Base-by-base conservation (phyloP, 352 stramenopile genomes). In the Pilasporangium apinafurcum region DNA sequence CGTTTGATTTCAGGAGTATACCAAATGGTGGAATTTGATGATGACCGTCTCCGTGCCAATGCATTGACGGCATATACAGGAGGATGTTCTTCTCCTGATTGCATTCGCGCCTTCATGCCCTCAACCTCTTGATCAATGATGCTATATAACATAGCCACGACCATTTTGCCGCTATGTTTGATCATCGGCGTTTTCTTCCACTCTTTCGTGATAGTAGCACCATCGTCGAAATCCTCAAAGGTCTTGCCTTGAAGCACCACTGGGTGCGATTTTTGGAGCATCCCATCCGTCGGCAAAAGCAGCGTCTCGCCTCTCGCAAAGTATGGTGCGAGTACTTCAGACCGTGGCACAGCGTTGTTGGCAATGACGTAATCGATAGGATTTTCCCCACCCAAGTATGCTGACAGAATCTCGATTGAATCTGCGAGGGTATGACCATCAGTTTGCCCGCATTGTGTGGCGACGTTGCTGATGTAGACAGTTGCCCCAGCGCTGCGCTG, bases 401-500 rank as follows among this genome's bases (percentile, higher is more conserved):
- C 53, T 30, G 61, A 63, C 44, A 93, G 51, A 24, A 81, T 62
- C 0, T 83, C 62, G 3, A 93, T 51, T 18, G 78, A 91, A 44
- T 86, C 71, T 3, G 57, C 51, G 3, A 93, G 58, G 14, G 76
- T 86, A 53, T 86, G 88, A 7, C 69, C 78, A 41, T 93, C 81
- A 0, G 81, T 91, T 37, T 93, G 81, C 0, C 81, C 81, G 48
- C 66, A 83, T 24, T 93, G 81, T 14, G 81, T 93, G 1, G 81
- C 80, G 28, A 93, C 78, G 37, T 93, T 93, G 65, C 78, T 91
- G 42, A 93, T 78, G 54, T 93, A 93, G 9, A 93, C 81, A 1
- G 71, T 87, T 16, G 78, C 76, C 10, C 78, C 81, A 0, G 60
- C 51, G 29, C 76, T 86, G 22, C 74, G 60, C 21, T 49, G 54